Evolutionary conservation across 371 early-diverging fungal genomes (phyloP), one percentile per base, ranked within the genome.

Genomic region (Mortierella sp.): DNA sequence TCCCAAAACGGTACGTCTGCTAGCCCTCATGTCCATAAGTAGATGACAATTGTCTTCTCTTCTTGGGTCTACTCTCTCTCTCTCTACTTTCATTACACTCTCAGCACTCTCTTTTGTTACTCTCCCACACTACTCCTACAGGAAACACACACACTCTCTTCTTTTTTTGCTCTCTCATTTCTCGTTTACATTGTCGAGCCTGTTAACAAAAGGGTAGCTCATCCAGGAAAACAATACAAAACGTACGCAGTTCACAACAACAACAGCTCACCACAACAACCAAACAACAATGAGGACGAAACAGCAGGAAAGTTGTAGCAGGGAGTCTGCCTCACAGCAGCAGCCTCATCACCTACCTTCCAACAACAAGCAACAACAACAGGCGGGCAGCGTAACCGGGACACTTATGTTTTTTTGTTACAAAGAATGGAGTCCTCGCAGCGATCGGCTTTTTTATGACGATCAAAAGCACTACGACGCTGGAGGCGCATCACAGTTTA

Each of bases 11-110:
- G 41, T 41, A 41, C 41, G 41, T 41, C 41, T 41, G 41, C 41
- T 41, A 41, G 41, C 41, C 41, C 41, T 41, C 41, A 41, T 41
- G 41, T 41, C 41, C 41, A 41, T 41, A 41, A 41, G 41, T 41
- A 41, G 41, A 41, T 41, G 41, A 41, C 41, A 41, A 41, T 41
- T 41, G 41, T 41, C 41, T 41, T 41, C 41, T 41, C 73, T 35
- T 48, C 73, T 73, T 71, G 49, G 71, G 63, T 65, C 49, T 21
- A 63, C 49, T n/a, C 70, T 35, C 63, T 60, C 74, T 18, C 12
- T 55, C 43, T 43, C 14, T 27, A 38, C 12, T 29, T 44, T 49
- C 27, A 14, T 43, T 63, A 14, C 12, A 32, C 35, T 35, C 63
- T 35, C 63, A 63, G 16, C 51, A 56, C 56, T 56, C 7, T 56